phyloP scores from a whole-genome alignment of 2,329 filamentous ascomycete genomes.

The Fusarium nematophilum region DNA sequence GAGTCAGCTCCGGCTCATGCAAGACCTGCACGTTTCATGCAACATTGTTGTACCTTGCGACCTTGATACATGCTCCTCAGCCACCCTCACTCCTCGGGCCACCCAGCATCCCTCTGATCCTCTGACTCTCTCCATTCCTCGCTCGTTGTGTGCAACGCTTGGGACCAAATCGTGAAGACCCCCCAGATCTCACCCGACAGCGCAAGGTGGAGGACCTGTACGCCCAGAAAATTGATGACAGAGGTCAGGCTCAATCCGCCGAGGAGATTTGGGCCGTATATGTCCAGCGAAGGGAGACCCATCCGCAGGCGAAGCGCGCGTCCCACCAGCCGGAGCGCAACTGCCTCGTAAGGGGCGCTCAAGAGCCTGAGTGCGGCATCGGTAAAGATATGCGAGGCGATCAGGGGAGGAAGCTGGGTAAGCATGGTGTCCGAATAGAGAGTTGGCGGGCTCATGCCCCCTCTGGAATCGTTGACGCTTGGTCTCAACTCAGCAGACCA shows the following conservation, averaged over 20 bases:
- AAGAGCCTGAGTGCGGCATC: constrained; percentile 56
- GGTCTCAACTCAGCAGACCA: constrained; percentile 71
- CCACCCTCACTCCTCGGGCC: neutral
- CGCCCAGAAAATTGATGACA: constrained; percentile 57
- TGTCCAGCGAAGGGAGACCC: constrained; percentile 52
- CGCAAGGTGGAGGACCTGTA: constrained; percentile 59
- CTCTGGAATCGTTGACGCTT: constrained; percentile 53
- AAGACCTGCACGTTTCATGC: too few species aligned
- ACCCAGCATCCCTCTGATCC: neutral
- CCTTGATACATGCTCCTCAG: too few species aligned
- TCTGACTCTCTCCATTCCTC: neutral
- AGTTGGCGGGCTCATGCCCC: constrained; percentile 41
- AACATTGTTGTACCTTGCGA: too few species aligned
- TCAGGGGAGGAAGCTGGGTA: constrained; percentile 61
- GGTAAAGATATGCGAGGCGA: constrained; percentile 60
- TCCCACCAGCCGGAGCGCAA: constrained; percentile 58
- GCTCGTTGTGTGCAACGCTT: neutral
- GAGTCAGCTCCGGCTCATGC: too few species aligned
- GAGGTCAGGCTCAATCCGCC: constrained; percentile 54
- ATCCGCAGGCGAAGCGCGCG: constrained; percentile 53
- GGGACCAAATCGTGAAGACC: constrained; percentile 44
- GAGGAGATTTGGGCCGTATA: constrained; percentile 53
- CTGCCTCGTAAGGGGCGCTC: constrained; percentile 60
- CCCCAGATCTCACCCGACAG: constrained; percentile 61
- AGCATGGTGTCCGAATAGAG: constrained; percentile 62